Conservation (phyloP, 305 asterid species). For the Rubia balearica region DNA sequence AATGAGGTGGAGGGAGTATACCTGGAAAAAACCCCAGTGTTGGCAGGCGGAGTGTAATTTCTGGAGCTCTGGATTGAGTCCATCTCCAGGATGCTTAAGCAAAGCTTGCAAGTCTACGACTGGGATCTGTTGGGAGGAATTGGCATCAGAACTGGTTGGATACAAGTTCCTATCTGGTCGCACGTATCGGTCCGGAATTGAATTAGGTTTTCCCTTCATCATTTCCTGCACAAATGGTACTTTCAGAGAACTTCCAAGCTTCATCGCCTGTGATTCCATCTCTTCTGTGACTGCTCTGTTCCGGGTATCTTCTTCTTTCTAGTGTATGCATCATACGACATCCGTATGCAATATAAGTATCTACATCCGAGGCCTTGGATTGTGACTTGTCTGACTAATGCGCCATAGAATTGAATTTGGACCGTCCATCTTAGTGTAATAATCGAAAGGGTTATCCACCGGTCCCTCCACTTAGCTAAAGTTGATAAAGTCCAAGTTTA, state of each 20-base stretch:
- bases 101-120: conserved; percentile 32
- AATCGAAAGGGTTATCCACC: too few relatives aligned
- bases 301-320: too few relatives aligned
- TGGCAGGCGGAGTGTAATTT: conserved; percentile 39
- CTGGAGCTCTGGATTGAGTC: conserved; percentile 23
- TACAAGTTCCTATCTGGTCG: conserved; percentile 7
- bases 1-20: not conserved
- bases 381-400: too few relatives aligned
- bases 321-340: too few relatives aligned
- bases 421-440: too few relatives aligned
- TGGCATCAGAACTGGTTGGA: not conserved
- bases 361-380: too few relatives aligned
- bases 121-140: conserved; percentile 19
- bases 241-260: conserved; percentile 18
- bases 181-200: conserved; percentile 18
- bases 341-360: too few relatives aligned
- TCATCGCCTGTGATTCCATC: not conserved
- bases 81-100: conserved; percentile 10
- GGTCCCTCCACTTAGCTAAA: too few relatives aligned
- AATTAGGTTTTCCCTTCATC: conserved; percentile 12
- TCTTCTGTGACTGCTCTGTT: not conserved
- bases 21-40: conserved; percentile 76
- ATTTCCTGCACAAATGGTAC: conserved; percentile 27
- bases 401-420: too few relatives aligned
- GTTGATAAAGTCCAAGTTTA: too few relatives aligned